Evolutionary conservation across 768 basidiomycete species (phyloP).

Genomic region (Leccinum uliginosum): DNA sequence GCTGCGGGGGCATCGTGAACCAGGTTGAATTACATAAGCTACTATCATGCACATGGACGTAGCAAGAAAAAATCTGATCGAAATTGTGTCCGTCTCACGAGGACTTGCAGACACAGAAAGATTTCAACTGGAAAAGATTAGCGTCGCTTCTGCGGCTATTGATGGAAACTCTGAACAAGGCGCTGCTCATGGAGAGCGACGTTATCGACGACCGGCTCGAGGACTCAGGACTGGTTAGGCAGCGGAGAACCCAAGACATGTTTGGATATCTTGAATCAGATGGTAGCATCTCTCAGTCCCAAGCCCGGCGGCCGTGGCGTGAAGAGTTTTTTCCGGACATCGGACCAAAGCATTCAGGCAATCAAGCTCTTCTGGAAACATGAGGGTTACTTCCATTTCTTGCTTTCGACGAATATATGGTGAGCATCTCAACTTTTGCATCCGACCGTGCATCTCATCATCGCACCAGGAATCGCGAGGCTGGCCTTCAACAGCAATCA

Average conservation of each 20-base stretch:
- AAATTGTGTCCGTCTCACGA: conserved; percentile 2
- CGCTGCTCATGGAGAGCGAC: not conserved
- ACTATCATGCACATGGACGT: no score
- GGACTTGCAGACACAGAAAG: not conserved
- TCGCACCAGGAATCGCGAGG: not conserved
- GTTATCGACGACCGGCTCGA: conserved; percentile 4
- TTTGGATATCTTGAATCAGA: conserved; percentile 4
- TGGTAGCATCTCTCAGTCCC: conserved; percentile 1
- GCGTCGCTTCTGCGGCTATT: conserved; percentile 2
- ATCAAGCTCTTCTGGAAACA: conserved; percentile 2
- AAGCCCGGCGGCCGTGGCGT: not conserved
- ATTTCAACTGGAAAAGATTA: conserved; percentile 1
- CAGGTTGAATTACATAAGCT: not conserved
- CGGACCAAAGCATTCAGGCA: conserved; percentile 1
- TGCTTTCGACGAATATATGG: conserved; percentile 6
- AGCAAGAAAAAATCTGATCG: not conserved
- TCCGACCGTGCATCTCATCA: not conserved
- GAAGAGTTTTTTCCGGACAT: not conserved
- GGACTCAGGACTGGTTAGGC: conserved; percentile 9
- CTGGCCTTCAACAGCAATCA: not conserved
- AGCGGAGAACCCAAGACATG: conserved; percentile 2
- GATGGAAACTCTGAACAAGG: conserved; percentile 5
- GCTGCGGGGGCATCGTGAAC: conserved; percentile 58
- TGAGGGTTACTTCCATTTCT: conserved; percentile 8
- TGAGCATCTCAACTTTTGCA: not conserved